Evolutionary conservation across 306 rosid species (phyloP).

Genomic region (Sicyos baderoa): DNA sequence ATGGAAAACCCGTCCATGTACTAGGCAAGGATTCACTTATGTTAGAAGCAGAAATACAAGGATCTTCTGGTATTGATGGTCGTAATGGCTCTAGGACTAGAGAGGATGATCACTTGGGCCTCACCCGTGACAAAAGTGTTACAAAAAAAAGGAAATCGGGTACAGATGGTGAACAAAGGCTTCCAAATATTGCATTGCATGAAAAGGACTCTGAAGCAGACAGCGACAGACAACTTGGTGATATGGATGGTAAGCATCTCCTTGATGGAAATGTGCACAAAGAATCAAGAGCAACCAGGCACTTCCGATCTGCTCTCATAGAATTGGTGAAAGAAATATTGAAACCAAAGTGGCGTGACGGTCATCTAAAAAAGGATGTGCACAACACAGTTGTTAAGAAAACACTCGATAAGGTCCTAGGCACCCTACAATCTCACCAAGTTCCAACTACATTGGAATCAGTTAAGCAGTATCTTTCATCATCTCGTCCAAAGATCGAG

Average conservation of each 20-base stretch:
- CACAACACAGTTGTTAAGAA: constrained; percentile 71
- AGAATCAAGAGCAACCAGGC: constrained; percentile 47
- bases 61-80: constrained; percentile 36
- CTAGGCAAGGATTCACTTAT: constrained; percentile 38
- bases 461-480: constrained; percentile 55
- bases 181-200: constrained; percentile 38
- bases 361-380: constrained; percentile 67
- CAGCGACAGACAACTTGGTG: constrained; percentile 33
- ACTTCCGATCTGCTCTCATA: constrained; percentile 61
- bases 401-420: constrained; percentile 72
- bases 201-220: constrained; percentile 37
- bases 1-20: constrained; percentile 31
- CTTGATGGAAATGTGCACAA: constrained; percentile 36
- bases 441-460: constrained; percentile 52
- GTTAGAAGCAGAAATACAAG: constrained; percentile 49
- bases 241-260: constrained; percentile 38
- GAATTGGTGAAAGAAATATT: constrained; percentile 75
- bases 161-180: constrained; percentile 26
- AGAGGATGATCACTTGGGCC: constrained; percentile 30
- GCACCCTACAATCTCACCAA: constrained; percentile 62
- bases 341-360: constrained; percentile 89
- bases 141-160: constrained; percentile 26
- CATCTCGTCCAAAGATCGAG: constrained; percentile 51
- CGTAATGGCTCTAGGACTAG: constrained; percentile 34
- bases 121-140: constrained; percentile 26